Base-by-base conservation (phyloP, 148 eudicot genomes). In the Amaranthus cruentus region DNA sequence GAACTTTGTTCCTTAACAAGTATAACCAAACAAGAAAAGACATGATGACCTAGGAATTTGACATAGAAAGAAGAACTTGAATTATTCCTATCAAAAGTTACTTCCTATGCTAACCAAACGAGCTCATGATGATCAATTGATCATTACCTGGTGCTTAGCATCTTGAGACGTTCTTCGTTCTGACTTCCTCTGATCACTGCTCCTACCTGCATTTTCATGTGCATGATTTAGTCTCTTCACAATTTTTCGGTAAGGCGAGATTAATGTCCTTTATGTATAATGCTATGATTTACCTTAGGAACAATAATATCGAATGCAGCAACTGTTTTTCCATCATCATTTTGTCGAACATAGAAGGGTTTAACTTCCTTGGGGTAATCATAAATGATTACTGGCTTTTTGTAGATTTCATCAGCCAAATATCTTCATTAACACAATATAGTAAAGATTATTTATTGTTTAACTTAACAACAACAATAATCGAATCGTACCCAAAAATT, bases 161-260 rank as follows among this genome's bases (percentile, higher is more conserved):
- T 58, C 66, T 78, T 73, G 44, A 91, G 50, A 55, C 97, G 91
- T 65, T 94, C 98, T 76, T 94, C 98, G 6, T 83, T 94, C 81
- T 94, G 96, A 79, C 96, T 88, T 75, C 91, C 97, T 81, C 88
- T 74, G 51, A 91, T 87, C 68, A 91, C 68, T 6, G 87, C 83
- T 65, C 98, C 98, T 49, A 83, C 91, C 96, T 93, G 86, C 54
- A 71, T 21, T 58, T 13, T 47, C 62, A 73, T 44, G n/a, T 10
- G 52, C 2, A 7, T 66, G 38, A 28, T 28, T 28, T 28, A 28
- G 38, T 28, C 38, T 28, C 38, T 28, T 28, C 38, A 28, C 38
- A 28, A 0, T 0, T 28, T 43, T 54, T 52, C 6, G 68, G 44
- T 14, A 8, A 18, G 18, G 52, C 14, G 18, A 54, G 12, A 62